Conservation (phyloP, 805 yeast species). For the Pichia scutulata region DNA sequence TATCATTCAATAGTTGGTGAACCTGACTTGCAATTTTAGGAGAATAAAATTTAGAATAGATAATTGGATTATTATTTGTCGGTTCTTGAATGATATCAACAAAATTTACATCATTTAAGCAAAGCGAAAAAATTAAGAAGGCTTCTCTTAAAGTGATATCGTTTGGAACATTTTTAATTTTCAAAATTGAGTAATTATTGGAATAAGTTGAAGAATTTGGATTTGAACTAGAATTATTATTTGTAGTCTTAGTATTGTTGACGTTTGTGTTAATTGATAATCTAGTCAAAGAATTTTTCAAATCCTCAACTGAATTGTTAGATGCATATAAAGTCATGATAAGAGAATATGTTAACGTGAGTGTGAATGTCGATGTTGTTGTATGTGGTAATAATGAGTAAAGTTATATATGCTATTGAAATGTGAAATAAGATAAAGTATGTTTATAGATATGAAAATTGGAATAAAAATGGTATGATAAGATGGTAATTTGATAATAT, state of each 20-base stretch:
- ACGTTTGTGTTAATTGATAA: constrained; percentile 6
- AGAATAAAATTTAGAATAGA: constrained; percentile 40
- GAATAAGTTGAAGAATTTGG: constrained; percentile 2
- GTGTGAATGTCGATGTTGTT: neutral
- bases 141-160: constrained; percentile 65
- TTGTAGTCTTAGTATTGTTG: neutral
- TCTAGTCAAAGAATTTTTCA: constrained; percentile 8
- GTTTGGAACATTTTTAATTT: constrained; percentile 50
- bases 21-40: constrained; percentile 35
- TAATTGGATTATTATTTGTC: constrained; percentile 23
- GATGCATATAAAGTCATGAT: constrained; percentile 4
- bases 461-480: neutral
- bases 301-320: constrained; percentile 10
- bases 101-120: constrained; percentile 47
- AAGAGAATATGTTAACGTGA: neutral
- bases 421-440: neutral
- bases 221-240: neutral
- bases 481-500: neutral
- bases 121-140: constrained; percentile 56
- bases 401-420: neutral
- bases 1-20: constrained; percentile 35
- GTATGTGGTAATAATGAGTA: neutral
- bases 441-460: neutral
- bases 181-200: constrained; percentile 20
- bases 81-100: constrained; percentile 30